Evolutionary conservation across 75 land plant genomes (phyloP).

Genomic region (Picea glauca): DNA sequence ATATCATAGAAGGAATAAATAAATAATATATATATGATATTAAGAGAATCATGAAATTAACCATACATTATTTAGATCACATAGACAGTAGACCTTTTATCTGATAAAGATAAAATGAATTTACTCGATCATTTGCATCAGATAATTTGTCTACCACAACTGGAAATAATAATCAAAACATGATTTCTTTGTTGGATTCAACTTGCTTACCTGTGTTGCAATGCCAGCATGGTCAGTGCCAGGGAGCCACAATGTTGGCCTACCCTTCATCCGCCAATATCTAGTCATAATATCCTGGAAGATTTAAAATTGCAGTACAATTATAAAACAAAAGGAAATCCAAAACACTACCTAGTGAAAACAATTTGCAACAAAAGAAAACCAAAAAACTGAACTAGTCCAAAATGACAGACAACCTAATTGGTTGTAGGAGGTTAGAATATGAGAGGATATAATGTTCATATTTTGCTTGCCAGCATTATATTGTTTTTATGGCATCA

Average conservation of each 20-base stretch:
- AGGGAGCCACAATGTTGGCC: constrained; percentile 93
- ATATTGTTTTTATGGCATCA: neutral
- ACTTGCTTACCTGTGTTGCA: constrained; percentile 85
- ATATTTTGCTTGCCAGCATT: constrained; percentile 1
- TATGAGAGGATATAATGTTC: neutral
- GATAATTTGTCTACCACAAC: neutral
- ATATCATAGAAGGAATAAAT: no score
- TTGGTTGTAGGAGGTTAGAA: neutral
- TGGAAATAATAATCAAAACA: neutral
- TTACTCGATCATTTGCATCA: neutral
- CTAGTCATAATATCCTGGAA: constrained; percentile 89
- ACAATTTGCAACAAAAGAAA: neutral
- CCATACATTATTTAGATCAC: no score
- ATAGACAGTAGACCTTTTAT: no score
- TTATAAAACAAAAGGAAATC: neutral
- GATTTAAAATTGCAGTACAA: constrained; percentile 3
- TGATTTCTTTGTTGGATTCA: neutral
- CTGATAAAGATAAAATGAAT: no score
- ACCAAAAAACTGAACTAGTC: neutral
- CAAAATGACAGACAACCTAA: neutral
- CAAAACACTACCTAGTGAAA: neutral
- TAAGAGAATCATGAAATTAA: no score
- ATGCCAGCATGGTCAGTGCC: constrained; percentile 99
- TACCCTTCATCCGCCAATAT: constrained; percentile 86
- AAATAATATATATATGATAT: no score